phyloP scores from a whole-genome alignment of 2,329 filamentous ascomycete genomes.

The Sordariomycetes sp. region DNA sequence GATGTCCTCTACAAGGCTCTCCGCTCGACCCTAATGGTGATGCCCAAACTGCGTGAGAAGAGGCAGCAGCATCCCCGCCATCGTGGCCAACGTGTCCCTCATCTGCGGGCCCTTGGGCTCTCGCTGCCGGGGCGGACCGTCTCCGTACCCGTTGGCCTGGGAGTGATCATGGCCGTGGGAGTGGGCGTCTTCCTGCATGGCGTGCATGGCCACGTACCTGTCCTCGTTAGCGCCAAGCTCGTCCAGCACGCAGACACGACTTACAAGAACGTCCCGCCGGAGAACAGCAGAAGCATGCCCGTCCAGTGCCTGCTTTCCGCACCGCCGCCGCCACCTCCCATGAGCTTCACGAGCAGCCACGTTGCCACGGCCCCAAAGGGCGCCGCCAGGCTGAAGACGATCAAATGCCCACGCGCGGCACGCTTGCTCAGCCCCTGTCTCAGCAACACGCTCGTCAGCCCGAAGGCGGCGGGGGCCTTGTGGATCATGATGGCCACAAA shows the following conservation, averaged over 20 bases:
- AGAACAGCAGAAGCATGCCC: conserved; percentile 88
- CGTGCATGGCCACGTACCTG: conserved; percentile 96
- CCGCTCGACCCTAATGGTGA: conserved; percentile 39
- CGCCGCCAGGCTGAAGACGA: conserved; percentile 86
- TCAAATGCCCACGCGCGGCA: conserved; percentile 71
- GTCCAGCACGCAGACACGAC: conserved; percentile 19
- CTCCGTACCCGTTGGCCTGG: conserved; percentile 48
- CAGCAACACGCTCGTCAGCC: conserved; percentile 78
- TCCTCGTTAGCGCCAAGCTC: not conserved
- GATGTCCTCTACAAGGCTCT: not conserved
- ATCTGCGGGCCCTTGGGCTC: conserved; percentile 48
- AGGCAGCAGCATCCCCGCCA: conserved; percentile 70
- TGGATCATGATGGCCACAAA: conserved; percentile 97
- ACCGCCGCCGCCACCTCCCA: conserved; percentile 48
- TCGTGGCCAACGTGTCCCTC: conserved; percentile 61
- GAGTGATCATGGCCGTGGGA: conserved; percentile 43
- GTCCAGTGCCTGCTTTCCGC: conserved; percentile 68
- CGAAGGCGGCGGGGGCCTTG: conserved; percentile 93
- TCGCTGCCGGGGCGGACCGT: conserved; percentile 31
- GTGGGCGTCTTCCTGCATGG: conserved; percentile 72
- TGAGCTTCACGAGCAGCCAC: conserved; percentile 67
- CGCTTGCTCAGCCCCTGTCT: conserved; percentile 88
- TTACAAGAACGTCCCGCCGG: conserved; percentile 89
- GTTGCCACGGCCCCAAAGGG: conserved; percentile 78
- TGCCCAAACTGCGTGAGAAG: conserved; percentile 58